Evolutionary conservation across 2,329 filamentous ascomycete species (phyloP).

Genomic region (Claviceps sp.): DNA sequence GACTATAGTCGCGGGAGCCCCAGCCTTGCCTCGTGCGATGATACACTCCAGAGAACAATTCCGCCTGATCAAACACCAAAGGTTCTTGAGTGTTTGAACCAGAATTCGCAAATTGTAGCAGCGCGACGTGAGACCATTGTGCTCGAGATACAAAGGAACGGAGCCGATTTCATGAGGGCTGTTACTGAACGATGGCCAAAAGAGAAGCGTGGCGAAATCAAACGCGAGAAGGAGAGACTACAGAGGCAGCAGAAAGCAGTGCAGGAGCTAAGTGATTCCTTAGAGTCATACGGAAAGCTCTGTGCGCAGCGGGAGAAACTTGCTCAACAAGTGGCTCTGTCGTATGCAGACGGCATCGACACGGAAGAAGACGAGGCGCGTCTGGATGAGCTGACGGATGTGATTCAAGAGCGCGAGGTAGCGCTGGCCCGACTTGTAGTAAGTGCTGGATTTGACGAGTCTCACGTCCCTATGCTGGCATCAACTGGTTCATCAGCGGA

Average conservation of each 20-base stretch:
- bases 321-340: constrained; percentile 31
- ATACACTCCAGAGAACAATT: neutral
- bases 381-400: constrained; percentile 33
- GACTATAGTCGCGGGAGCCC: constrained; percentile 2
- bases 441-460: constrained; percentile 31
- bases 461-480: constrained; percentile 21
- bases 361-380: constrained; percentile 37
- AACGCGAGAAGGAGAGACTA: constrained; percentile 34
- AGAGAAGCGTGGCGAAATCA: constrained; percentile 32
- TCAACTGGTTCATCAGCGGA: constrained; percentile 6
- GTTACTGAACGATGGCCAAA: constrained; percentile 32
- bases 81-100: constrained; percentile 17
- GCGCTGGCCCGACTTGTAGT: constrained; percentile 27
- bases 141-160: constrained; percentile 31
- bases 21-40: neutral
- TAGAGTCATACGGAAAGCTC: constrained; percentile 29
- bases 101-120: constrained; percentile 19
- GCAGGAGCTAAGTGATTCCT: constrained; percentile 25
- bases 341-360: constrained; percentile 36
- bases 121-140: constrained; percentile 25
- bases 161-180: constrained; percentile 31
- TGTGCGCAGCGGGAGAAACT: constrained; percentile 31
- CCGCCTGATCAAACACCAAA: constrained; percentile 14
- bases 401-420: constrained; percentile 30
- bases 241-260: constrained; percentile 32